Conservation (phyloP, 805 yeast species). For the Cyberlindnera saturnus region DNA sequence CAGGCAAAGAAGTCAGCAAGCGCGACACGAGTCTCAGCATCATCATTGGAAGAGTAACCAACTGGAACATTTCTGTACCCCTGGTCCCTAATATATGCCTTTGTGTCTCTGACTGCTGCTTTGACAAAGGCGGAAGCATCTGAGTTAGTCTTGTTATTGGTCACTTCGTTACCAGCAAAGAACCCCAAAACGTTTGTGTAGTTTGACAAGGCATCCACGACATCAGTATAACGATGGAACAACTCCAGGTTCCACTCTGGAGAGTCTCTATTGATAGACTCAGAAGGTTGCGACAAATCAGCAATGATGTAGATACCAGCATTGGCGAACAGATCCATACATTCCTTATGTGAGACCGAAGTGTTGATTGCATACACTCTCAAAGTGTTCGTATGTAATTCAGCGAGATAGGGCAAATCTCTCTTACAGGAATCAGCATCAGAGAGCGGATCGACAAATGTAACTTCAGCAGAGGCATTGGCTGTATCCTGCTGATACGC, state of each 20-base stretch:
- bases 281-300: slow-evolving; percentile 71
- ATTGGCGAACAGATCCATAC: slow-evolving; percentile 62
- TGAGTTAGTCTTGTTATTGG: slow-evolving; percentile 65
- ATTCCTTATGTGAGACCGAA: slow-evolving; percentile 54
- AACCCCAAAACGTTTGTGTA: slow-evolving; percentile 79
- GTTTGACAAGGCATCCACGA: slow-evolving; percentile 64
- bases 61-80: slow-evolving; percentile 73
- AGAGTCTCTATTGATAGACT: slow-evolving; percentile 61
- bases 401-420: slow-evolving; percentile 60
- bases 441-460: slow-evolving; percentile 59
- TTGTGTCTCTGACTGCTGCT: slow-evolving; percentile 83
- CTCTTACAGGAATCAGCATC: slow-evolving; percentile 58
- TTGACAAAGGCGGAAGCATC: slow-evolving; percentile 82
- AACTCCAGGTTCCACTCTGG: slow-evolving; percentile 69
- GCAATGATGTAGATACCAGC: slow-evolving; percentile 85
- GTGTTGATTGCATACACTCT: slow-evolving; percentile 79
- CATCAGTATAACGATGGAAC: slow-evolving; percentile 65
- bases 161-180: slow-evolving; percentile 90
- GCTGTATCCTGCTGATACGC: slow-evolving; percentile 70
- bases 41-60: slow-evolving; percentile 87
- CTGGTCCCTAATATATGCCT: slow-evolving; percentile 58
- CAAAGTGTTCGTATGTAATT: slow-evolving; percentile 59
- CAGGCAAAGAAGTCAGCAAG: slow-evolving; percentile 80
- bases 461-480: slow-evolving; percentile 28
- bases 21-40: slow-evolving; percentile 58